Evolutionary conservation across 2,329 filamentous ascomycete species (phyloP), one percentile per base, ranked within the genome.

Genomic region (Zymoseptoria tritici): DNA sequence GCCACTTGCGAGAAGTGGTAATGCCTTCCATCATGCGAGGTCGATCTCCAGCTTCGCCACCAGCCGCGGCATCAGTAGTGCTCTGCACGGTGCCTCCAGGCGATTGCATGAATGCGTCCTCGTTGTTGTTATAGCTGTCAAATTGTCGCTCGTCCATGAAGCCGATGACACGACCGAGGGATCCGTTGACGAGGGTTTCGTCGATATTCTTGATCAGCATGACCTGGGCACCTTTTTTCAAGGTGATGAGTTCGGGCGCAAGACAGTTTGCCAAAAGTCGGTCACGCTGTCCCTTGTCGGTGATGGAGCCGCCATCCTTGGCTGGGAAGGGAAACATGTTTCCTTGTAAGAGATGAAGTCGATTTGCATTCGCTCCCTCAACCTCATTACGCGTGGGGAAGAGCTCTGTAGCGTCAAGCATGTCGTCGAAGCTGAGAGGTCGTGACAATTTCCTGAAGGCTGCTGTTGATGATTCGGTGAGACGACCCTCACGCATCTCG

Each of bases 151-250:
- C 84, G 63, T 86, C 79, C 87, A 91, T 92, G 74, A 96, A 96
- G 5, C 82, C 85, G 11, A 87, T 81, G 4, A 99, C 88, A 62
- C 89, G 92, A 22, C 94, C 94, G 9, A 99, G 80, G 0, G 93
- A 96, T 4, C 94, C 94, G 71, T 99, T 99, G 66, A 97, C 94
- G 0, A 99, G 81, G 0, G 85, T 87, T 49, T 96, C 91, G 70
- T 99, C 94, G 77, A 97, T 87, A 68, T 99, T 99, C 75, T 99
- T 99, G 80, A 99, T 97, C n/a, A 99, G 80, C 94, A 99, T 99
- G 52, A 99, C 95, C 72, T 99, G 95, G 0, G 94, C 90, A 9
- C 91, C 90, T 63, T 94, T 87, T 74, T 97, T 97, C 29, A 99
- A 77, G 36, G 89, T 85, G 20, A 99, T 83, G 0, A 76, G 71